These are phyloP conservation scores for Meredithiella fracta DNA, from an alignment of 2,329 filamentous ascomycete species.

Conservation along the genomic window DNA sequence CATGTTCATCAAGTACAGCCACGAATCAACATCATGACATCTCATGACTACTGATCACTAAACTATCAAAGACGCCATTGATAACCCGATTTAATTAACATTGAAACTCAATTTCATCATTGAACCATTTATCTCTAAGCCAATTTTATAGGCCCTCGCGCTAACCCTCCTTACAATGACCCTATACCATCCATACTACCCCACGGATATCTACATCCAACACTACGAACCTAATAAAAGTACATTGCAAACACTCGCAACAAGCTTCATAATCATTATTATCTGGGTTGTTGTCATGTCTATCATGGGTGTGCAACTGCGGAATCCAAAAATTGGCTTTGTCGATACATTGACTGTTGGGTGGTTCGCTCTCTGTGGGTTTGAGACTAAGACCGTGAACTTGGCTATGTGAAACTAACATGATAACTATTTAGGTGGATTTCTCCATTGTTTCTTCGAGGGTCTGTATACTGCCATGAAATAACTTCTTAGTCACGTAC, in stretches of 20 bases:
- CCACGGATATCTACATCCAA: constrained; percentile 42
- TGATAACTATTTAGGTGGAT: constrained; percentile 31
- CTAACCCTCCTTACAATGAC: neutral
- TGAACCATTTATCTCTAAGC: too few species aligned
- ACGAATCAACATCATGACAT: too few species aligned
- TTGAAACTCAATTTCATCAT: too few species aligned
- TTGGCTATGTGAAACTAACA: too few species aligned
- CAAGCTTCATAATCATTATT: constrained; percentile 5
- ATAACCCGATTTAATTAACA: too few species aligned
- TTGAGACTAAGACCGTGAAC: neutral
- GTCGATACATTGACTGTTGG: constrained; percentile 2
- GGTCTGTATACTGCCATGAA: constrained; percentile 30
- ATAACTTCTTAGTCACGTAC: neutral
- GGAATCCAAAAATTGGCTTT: neutral
- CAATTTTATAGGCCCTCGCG: too few species aligned
- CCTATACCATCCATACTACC: constrained; percentile 54
- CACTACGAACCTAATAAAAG: constrained; percentile 51
- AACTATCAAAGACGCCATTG: too few species aligned
- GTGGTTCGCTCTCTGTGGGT: constrained; percentile 13
- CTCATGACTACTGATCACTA: too few species aligned
- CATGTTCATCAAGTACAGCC: too few species aligned
- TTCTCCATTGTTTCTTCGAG: constrained; percentile 69
- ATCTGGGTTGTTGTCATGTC: neutral
- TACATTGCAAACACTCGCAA: constrained; percentile 18
- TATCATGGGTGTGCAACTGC: neutral